Evolutionary conservation across 495 filamentous ascomycete genomes (phyloP).

Genomic region (Rusavskia elegans): DNA sequence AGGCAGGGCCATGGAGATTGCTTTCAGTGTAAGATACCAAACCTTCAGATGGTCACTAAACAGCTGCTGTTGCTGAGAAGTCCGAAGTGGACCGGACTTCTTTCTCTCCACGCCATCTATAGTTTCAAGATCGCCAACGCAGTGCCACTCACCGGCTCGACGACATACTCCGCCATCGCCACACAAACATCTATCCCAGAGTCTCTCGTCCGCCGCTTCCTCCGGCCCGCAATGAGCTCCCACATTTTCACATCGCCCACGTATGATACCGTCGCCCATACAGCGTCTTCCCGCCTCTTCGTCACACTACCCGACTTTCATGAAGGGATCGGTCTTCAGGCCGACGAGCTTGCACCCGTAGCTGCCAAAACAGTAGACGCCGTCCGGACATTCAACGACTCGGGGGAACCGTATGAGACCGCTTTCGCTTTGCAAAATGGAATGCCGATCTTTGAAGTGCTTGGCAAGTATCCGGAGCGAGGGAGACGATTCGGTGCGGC

Average conservation of each 20-base stretch:
- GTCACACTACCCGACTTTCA: neutral
- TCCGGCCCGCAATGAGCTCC: slow-evolving; percentile 1
- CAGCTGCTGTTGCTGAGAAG: neutral
- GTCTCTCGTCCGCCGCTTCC: neutral
- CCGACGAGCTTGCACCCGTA: neutral
- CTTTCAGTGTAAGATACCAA: neutral
- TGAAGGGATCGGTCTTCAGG: neutral
- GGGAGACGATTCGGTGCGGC: slow-evolving; percentile 33
- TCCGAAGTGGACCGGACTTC: neutral
- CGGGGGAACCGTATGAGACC: slow-evolving; percentile 13
- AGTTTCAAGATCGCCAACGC: neutral
- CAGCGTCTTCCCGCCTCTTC: neutral
- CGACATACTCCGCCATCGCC: neutral
- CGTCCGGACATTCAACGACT: slow-evolving; percentile 11
- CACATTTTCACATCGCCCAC: neutral
- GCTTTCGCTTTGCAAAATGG: slow-evolving; percentile 10
- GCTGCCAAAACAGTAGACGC: slow-evolving; percentile 11
- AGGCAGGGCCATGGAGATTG: neutral
- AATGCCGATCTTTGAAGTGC: slow-evolving; percentile 8
- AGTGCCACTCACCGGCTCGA: neutral
- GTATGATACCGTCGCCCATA: neutral
- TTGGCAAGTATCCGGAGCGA: slow-evolving; percentile 18
- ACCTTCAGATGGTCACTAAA: neutral
- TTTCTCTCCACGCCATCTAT: neutral
- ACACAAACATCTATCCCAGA: neutral